Conservation (phyloP, 2,329 filamentous ascomycete genomes). For the Fusarium verticillioides region DNA sequence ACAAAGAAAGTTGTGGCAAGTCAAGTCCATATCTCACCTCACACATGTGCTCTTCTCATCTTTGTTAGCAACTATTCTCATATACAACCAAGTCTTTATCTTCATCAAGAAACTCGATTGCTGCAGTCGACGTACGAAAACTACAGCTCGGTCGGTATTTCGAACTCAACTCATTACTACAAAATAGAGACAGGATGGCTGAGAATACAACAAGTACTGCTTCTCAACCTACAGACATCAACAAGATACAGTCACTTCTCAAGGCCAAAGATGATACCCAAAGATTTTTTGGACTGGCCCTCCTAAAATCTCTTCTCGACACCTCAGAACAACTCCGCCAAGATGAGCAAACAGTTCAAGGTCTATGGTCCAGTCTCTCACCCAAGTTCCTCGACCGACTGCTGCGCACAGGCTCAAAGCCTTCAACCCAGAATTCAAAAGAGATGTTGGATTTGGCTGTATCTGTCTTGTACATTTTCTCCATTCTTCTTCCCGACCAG, state of each 20-base stretch:
- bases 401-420: slow-evolving; percentile 63
- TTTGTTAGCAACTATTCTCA: background rate
- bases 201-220: slow-evolving; percentile 7
- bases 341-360: slow-evolving; percentile 57
- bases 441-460: slow-evolving; percentile 73
- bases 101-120: background rate
- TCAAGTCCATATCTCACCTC: background rate
- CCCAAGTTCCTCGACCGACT: slow-evolving; percentile 73
- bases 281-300: slow-evolving; percentile 73
- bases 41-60: slow-evolving; percentile 1
- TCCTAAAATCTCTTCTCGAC: slow-evolving; percentile 74
- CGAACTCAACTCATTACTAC: background rate
- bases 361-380: slow-evolving; percentile 69
- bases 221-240: slow-evolving; percentile 42
- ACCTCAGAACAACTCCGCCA: slow-evolving; percentile 64
- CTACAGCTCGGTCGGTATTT: background rate
- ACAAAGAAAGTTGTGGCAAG: slow-evolving; percentile 8
- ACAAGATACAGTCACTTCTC: slow-evolving; percentile 67
- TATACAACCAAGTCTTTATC: background rate
- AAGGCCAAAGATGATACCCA: slow-evolving; percentile 72
- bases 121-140: background rate
- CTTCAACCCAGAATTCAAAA: slow-evolving; percentile 58
- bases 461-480: slow-evolving; percentile 71
- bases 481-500: slow-evolving; percentile 64
- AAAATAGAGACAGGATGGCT: background rate